Conservation (phyloP, 768 basidiomycete genomes). For the Mycena leptocephala region DNA sequence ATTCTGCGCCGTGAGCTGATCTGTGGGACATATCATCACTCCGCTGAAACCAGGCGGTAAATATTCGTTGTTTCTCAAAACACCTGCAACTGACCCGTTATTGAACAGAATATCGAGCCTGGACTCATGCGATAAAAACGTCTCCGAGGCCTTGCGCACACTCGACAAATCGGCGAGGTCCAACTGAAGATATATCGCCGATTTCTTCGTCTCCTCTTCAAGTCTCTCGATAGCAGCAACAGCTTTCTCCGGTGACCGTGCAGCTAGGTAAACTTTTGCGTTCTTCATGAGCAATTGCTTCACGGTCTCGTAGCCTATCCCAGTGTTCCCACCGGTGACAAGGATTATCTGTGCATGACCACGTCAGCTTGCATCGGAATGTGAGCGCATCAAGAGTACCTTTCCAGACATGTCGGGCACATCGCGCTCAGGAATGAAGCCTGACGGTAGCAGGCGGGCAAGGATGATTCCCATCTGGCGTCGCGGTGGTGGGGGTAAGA, state of each 20-base stretch:
- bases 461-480: too few relatives aligned
- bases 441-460: too few relatives aligned
- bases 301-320: constrained; percentile 59
- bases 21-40: constrained; percentile 41
- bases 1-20: constrained; percentile 37
- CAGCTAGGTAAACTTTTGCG: constrained; percentile 48
- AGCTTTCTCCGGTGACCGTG: constrained; percentile 30
- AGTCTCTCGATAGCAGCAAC: constrained; percentile 45
- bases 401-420: too few relatives aligned
- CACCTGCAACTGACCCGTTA: constrained; percentile 38
- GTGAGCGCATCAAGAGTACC: too few relatives aligned
- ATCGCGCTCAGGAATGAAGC: too few relatives aligned
- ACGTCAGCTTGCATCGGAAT: too few relatives aligned
- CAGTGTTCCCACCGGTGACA: constrained; percentile 57
- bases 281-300: constrained; percentile 48
- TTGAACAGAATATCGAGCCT: constrained; percentile 45
- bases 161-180: constrained; percentile 47
- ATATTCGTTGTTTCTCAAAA: too few relatives aligned
- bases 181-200: constrained; percentile 39
- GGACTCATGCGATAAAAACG: constrained; percentile 39
- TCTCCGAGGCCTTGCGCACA: constrained; percentile 44
- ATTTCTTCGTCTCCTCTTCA: constrained; percentile 44
- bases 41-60: constrained; percentile 26
- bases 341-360: constrained; percentile 47
- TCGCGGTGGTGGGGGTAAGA: too few relatives aligned